phyloP scores from a whole-genome alignment of 148 eudicot genomes.

The Gaultheria prostrata region DNA sequence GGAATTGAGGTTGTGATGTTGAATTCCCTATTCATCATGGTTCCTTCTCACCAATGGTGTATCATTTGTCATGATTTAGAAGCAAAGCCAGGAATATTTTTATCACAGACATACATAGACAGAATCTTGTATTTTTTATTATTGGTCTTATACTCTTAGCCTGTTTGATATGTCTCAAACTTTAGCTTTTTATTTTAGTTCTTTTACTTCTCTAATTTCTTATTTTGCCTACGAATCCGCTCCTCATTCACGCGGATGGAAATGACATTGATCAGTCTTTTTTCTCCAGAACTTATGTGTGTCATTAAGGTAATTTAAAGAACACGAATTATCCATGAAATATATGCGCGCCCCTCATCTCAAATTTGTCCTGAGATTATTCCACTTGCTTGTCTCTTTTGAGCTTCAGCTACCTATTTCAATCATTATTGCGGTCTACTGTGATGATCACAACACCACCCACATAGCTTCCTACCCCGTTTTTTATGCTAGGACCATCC shows the following conservation, averaged over 20 bases:
- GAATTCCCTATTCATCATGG: too few relatives aligned
- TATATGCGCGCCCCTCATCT: neutral
- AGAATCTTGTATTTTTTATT: neutral
- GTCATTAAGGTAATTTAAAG: too few relatives aligned
- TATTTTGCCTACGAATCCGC: neutral
- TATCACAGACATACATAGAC: neutral
- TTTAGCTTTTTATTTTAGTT: neutral
- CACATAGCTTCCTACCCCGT: neutral
- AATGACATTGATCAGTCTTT: too few relatives aligned
- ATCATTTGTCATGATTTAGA: neutral
- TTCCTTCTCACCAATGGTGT: neutral
- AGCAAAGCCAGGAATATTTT: neutral
- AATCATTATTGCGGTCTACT: too few relatives aligned
- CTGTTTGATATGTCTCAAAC: neutral
- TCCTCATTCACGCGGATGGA: too few relatives aligned
- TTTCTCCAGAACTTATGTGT: too few relatives aligned
- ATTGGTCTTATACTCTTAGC: neutral
- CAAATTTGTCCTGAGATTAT: neutral
- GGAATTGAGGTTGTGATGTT: neutral
- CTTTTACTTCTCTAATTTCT: neutral
- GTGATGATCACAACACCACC: neutral
- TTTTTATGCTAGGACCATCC: neutral
- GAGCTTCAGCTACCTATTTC: neutral
- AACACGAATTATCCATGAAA: too few relatives aligned
- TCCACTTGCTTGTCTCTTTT: neutral